Evolutionary conservation across 495 filamentous ascomycete genomes (phyloP), one percentile per base, ranked within the genome.

Genomic region (Hyaloscypha finlandica): DNA sequence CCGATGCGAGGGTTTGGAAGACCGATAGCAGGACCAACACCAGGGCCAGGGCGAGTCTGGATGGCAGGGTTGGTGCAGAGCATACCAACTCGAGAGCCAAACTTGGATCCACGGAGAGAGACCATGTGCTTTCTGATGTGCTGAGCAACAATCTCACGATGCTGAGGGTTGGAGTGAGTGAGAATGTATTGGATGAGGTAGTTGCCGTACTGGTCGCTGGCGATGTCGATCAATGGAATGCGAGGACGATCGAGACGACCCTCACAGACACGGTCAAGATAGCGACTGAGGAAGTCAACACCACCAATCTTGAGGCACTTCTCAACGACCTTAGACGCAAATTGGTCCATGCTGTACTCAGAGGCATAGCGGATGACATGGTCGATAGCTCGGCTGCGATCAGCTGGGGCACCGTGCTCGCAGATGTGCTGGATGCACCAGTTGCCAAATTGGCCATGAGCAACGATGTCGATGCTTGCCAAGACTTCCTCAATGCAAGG

Each of bases 381-480:
- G 73, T 98, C 96, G 71, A 97, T 89, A 31, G 95, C 95, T 69
- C 92, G 88, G 78, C 88, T 96, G 74, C 93, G 93, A 75, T 99
- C 95, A 64, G 88, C 88, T 32, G 94, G 92, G 67, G 90, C 88
- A 45, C 95, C 96, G 76, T 99, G 96, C 75, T 99, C 95, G 79
- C 95, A 99, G 74, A 99, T 93, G 78, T 99, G 95, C 77, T 99
- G 95, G 71, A 99, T 98, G 78, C 95, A 99, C 95, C 95, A 99
- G 74, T 99, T 99, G 58, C 95, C 95, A 75, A 98, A 99, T 74
- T 99, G 95, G n/a, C 95, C 95, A 77, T 96, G 95, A 55, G 95
- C 90, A 72, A 99, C 92, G 61, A 97, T 88, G 77, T 98, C 92
- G 64, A 98, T 96, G 75, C 93, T 97, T 39, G 84, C 88, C 32